Percentiles rank a stretch among this genome's conserved stretches.
These are phyloP conservation scores for Populus tomentosa DNA, from an alignment of 441 rosid species.

Conservation along the genomic window DNA sequence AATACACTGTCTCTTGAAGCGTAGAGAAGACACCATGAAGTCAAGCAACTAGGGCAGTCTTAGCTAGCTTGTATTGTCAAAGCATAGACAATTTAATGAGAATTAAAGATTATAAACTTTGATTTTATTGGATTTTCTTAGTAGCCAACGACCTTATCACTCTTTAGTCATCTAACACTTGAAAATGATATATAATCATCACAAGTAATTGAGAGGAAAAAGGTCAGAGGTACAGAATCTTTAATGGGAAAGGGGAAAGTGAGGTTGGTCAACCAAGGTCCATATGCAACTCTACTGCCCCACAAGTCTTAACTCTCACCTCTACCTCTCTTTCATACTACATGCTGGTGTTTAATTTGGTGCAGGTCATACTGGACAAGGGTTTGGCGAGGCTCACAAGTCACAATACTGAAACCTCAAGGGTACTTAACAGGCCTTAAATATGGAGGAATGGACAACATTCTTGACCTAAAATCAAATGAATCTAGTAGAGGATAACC, in stretches of 20 bases:
- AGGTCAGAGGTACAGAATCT: not conserved
- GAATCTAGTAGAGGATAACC: conserved; percentile 36
- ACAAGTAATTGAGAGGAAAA: not conserved
- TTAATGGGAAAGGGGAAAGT: conserved; percentile 24
- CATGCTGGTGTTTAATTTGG: not conserved
- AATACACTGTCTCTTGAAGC: too few species aligned
- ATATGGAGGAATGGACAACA: conserved; percentile 37
- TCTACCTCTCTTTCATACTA: not conserved
- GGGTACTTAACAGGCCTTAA: conserved; percentile 30
- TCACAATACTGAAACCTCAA: conserved; percentile 29
- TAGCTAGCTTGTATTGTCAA: not conserved
- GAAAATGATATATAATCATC: not conserved
- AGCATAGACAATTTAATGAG: not conserved
- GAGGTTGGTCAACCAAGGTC: conserved; percentile 22
- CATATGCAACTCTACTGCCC: conserved; percentile 16
- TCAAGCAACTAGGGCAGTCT: not conserved
- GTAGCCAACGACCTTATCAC: conserved; percentile 21
- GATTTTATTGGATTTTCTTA: conserved; percentile 12
- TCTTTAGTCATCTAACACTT: not conserved
- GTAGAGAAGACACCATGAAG: too few species aligned
- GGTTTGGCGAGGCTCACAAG: conserved; percentile 30
- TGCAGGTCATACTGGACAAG: conserved; percentile 33
- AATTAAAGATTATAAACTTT: not conserved
- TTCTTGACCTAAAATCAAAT: conserved; percentile 31
- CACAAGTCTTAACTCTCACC: not conserved